phyloP scores from a whole-genome alignment of 768 basidiomycete genomes.

The Leccinum pellstonianum region DNA sequence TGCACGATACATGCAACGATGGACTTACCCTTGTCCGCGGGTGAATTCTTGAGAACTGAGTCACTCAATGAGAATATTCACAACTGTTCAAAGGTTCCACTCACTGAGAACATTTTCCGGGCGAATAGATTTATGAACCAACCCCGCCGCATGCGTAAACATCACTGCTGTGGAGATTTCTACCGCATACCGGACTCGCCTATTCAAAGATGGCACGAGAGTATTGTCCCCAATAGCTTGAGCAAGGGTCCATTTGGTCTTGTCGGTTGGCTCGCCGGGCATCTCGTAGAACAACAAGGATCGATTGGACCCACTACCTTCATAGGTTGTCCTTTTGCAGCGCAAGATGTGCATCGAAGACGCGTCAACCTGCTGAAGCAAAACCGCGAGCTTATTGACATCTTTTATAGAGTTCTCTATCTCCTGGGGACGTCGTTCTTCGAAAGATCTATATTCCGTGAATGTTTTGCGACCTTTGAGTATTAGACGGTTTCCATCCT shows the following conservation, averaged over 20 bases:
- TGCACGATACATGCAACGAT: neutral
- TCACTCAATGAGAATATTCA: neutral
- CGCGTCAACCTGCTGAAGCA: neutral
- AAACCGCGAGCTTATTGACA: neutral
- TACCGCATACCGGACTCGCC: neutral
- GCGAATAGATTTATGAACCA: neutral
- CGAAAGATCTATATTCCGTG: neutral
- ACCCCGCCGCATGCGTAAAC: neutral
- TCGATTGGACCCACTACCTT: neutral
- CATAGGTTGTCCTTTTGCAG: neutral
- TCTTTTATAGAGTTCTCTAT: neutral
- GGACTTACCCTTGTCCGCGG: neutral
- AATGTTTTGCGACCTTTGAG: neutral
- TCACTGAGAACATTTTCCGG: neutral
- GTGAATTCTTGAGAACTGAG: neutral
- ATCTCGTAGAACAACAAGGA: neutral
- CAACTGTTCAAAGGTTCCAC: neutral
- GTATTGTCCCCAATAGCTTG: neutral
- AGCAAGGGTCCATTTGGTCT: neutral
- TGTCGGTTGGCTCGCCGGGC: neutral
- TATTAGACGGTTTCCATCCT: neutral
- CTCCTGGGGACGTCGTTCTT: neutral
- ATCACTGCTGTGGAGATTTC: neutral
- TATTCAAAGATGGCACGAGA: neutral
- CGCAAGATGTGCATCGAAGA: neutral